These are phyloP conservation scores for Solanum peruvianum DNA, from an alignment of 257 asterid species.

Conservation along the genomic window DNA sequence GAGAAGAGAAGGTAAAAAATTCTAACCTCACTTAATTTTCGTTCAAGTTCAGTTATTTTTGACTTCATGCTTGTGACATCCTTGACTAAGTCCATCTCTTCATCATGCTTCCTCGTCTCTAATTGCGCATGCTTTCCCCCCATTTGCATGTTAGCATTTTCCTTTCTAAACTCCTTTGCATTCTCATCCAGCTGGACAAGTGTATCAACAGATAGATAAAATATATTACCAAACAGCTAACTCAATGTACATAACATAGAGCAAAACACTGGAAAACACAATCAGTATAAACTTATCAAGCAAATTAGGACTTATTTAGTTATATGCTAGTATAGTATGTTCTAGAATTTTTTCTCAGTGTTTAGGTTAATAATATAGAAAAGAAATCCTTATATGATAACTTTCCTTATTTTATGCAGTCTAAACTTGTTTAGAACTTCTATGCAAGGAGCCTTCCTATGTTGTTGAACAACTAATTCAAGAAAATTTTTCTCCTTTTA, in stretches of 20 bases:
- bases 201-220: neutral
- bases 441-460: neutral
- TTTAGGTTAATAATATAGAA: neutral
- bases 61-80: slow-evolving; percentile 18
- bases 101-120: slow-evolving; percentile 2
- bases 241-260: neutral
- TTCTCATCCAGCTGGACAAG: slow-evolving; percentile 12
- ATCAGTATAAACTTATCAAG: neutral
- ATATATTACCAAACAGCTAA: neutral
- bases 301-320: neutral
- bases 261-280: neutral
- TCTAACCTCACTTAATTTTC: slow-evolving; percentile 28
- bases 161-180: slow-evolving; percentile 3
- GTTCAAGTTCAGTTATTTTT: slow-evolving; percentile 17
- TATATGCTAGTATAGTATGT: neutral
- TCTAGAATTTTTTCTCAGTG: neutral
- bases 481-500: neutral
- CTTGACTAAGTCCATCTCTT: slow-evolving; percentile 9
- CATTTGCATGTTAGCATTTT: slow-evolving; percentile 1
- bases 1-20: neutral
- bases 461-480: neutral
- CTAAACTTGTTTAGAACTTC: neutral
- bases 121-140: neutral
- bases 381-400: neutral
- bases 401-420: neutral